These are phyloP conservation scores for Alternaria burnsii DNA, from an alignment of 2,329 filamentous ascomycete genomes.

Conservation along the genomic window DNA sequence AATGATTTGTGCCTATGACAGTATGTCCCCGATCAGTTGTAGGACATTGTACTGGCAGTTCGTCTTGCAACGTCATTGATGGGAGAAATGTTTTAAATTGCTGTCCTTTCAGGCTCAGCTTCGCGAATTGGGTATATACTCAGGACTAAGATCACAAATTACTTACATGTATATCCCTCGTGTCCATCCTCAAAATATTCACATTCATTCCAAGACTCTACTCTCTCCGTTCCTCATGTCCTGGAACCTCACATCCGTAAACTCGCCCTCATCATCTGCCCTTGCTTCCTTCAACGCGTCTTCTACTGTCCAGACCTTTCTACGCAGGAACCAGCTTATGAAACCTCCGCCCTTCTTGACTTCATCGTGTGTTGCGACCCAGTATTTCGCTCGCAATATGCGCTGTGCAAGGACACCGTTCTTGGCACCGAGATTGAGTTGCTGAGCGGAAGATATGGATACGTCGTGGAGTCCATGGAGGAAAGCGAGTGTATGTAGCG, in stretches of 20 bases:
- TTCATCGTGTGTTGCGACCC: conserved; percentile 73
- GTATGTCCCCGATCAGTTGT: neutral
- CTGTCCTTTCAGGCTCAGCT: neutral
- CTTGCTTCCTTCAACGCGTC: conserved; percentile 60
- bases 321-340: conserved; percentile 60
- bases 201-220: conserved; percentile 56
- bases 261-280: conserved; percentile 52
- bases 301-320: conserved; percentile 54
- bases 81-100: neutral
- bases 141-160: neutral
- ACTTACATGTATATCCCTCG: neutral
- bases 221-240: conserved; percentile 66
- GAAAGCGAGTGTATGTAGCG: conserved; percentile 64
- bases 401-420: conserved; percentile 68
- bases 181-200: neutral
- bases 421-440: conserved; percentile 70
- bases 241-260: conserved; percentile 43
- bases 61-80: neutral
- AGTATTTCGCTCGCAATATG: conserved; percentile 65
- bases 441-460: conserved; percentile 59
- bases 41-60: neutral
- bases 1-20: neutral
- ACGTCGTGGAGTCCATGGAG: conserved; percentile 72
- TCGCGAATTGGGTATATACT: conserved; percentile 6
- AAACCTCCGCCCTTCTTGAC: conserved; percentile 67